These are phyloP conservation scores for Dichotomocladium elegans DNA, from an alignment of 371 early-diverging fungal genomes.

Conservation along the genomic window DNA sequence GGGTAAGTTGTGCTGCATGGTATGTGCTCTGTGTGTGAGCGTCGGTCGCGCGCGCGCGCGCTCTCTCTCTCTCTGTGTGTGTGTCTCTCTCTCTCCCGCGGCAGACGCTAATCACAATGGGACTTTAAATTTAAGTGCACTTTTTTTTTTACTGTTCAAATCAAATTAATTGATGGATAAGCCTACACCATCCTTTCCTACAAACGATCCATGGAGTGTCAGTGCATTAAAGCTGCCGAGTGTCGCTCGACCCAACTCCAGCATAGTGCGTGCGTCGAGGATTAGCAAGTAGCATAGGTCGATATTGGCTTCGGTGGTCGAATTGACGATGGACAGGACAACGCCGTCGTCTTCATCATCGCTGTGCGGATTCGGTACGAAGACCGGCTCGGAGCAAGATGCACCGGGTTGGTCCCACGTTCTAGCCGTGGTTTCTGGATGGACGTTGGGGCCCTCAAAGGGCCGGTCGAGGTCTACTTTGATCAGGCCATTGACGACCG, in stretches of 20 bases:
- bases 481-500: conserved; percentile 50
- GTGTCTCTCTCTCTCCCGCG: no score
- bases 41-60: no score
- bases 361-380: conserved; percentile 51
- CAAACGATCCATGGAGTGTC: conserved; percentile 46
- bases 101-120: no score
- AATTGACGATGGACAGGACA: conserved; percentile 53
- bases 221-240: conserved; percentile 40
- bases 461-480: conserved; percentile 49
- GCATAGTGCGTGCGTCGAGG: conserved; percentile 55
- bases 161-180: conserved; percentile 30
- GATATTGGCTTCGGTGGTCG: conserved; percentile 21
- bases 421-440: conserved; percentile 21
- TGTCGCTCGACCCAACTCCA: conserved; percentile 54
- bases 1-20: no score
- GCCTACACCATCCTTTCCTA: conserved; percentile 30
- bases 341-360: conserved; percentile 66
- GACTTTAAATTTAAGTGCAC: no score
- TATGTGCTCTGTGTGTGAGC: no score
- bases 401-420: conserved; percentile 53
- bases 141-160: no score
- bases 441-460: conserved; percentile 27
- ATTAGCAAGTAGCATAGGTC: conserved; percentile 56
- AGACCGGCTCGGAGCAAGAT: conserved; percentile 67
- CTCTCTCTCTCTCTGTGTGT: no score